Evolutionary conservation across 805 yeast species (phyloP), one percentile per base, ranked within the genome.

Genomic region (Maudiozyma serrabonitensis): DNA sequence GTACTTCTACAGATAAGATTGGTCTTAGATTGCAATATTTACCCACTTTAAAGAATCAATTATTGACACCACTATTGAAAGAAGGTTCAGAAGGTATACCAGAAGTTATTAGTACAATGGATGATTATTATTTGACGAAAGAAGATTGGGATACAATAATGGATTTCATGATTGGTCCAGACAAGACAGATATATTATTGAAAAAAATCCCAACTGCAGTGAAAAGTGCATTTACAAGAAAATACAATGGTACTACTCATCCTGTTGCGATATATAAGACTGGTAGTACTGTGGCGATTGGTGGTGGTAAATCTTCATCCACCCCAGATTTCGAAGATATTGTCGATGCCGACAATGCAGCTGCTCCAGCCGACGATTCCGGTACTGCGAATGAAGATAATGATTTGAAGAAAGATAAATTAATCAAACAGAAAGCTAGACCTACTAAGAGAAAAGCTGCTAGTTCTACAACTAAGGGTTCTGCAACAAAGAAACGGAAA

Each of bases 101-200:
- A 0, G 76, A 75, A 2, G 83, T 85, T 2, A 80, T 93, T 45
- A 71, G 73, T n/a, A 59, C 79, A 1, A 75, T 93, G 85, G 99
- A 93, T 66, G 73, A 79, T 35, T 93, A 93, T 66, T 93, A 80
- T 60, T 65, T 93, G 38, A 85, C 95, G 7, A 84, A 80, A 59
- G 95, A 90, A 50, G 98, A 93, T 66, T 91, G 95, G 90, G 98
- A 91, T 61, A 76, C 75, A 21, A 70, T 93, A 11, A 74, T 88
- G 76, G 97, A 90, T 54, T 78, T 90, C 53, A 84, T 87, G 16
- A 82, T 89, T 12, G 95, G 95, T 0, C 75, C 73, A 13, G 74
- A 66, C 15, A 60, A 66, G 35, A 73, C 78, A 16, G 78, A 75
- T 6, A 59, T 63, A 0, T 54, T 69, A 11, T 55, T 70, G 8